These are phyloP conservation scores for Suillus lakei DNA, from an alignment of 768 basidiomycete species.

Conservation along the genomic window DNA sequence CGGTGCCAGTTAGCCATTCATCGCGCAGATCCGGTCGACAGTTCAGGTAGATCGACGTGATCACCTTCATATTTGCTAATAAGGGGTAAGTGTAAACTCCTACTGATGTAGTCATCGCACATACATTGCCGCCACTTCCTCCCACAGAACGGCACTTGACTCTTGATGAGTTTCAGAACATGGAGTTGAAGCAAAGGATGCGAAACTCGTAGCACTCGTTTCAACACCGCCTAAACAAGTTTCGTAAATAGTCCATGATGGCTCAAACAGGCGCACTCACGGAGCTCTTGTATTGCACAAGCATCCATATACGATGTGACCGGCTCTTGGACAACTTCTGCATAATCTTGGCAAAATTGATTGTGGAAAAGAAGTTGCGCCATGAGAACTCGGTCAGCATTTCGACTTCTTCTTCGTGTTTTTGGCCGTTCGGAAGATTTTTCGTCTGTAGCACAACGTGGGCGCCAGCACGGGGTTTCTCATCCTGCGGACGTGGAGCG, in stretches of 20 bases:
- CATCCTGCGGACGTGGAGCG: slow-evolving; percentile 64
- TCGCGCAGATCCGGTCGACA: slow-evolving; percentile 96
- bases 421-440: slow-evolving; percentile 72
- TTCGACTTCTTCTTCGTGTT: slow-evolving; percentile 86
- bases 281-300: slow-evolving; percentile 98
- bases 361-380: slow-evolving; percentile 96
- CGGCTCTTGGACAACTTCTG: slow-evolving; percentile 96
- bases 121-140: slow-evolving; percentile 97
- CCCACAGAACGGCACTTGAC: slow-evolving; percentile 97
- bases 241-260: background rate
- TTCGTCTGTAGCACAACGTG: slow-evolving; percentile 61
- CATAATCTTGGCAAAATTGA: slow-evolving; percentile 98
- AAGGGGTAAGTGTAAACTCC: slow-evolving; percentile 7
- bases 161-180: slow-evolving; percentile 96
- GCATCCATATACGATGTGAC: slow-evolving; percentile 92
- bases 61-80: slow-evolving; percentile 98
- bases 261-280: slow-evolving; percentile 49
- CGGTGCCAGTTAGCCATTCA: slow-evolving; percentile 94
- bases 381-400: slow-evolving; percentile 94
- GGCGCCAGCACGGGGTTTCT: slow-evolving; percentile 61
- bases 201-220: slow-evolving; percentile 90
- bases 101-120: slow-evolving; percentile 25
- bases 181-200: slow-evolving; percentile 95
- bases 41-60: slow-evolving; percentile 97
- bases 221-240: slow-evolving; percentile 80